phyloP scores from a whole-genome alignment of 2,329 filamentous ascomycete species.

The Colletotrichum sp. region DNA sequence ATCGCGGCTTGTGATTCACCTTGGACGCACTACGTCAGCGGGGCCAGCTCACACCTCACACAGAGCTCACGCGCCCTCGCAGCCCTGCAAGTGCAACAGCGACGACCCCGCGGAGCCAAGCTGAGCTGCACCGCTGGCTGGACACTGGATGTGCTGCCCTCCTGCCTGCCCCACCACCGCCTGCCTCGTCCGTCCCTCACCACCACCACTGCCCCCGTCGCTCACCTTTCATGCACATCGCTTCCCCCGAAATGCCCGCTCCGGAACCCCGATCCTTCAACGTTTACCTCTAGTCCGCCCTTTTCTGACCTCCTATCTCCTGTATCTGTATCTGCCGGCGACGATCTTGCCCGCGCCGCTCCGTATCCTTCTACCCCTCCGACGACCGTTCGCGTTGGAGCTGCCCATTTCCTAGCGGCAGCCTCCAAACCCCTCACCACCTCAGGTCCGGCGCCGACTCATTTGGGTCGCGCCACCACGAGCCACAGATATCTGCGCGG shows the following conservation, averaged over 20 bases:
- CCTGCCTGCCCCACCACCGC: slow-evolving; percentile 5
- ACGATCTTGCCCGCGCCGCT: not conserved
- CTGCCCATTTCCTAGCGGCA: not conserved
- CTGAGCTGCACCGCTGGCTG: not conserved
- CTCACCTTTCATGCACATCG: slow-evolving; percentile 4
- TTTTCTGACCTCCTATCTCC: not conserved
- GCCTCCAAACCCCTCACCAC: slow-evolving; percentile 9
- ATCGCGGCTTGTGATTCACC: not conserved
- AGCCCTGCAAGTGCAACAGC: not conserved
- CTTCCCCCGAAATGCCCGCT: slow-evolving; percentile 1
- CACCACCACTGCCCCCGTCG: not conserved
- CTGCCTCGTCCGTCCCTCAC: slow-evolving; percentile 9
- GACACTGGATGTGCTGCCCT: not conserved
- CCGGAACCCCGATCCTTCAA: not conserved
- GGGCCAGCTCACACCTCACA: not conserved
- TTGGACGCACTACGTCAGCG: slow-evolving; percentile 12
- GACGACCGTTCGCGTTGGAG: not conserved
- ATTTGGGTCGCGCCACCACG: not conserved
- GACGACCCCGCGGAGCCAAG: slow-evolving; percentile 8
- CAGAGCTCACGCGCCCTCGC: not conserved
- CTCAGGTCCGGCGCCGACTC: not conserved
- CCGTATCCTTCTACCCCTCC: not conserved
- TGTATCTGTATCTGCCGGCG: not conserved
- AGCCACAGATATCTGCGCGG: too few relatives aligned
- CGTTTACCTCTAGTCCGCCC: not conserved